These are phyloP conservation scores for Penicillium polonicum DNA, from an alignment of 2,329 filamentous ascomycete species.

Conservation along the genomic window DNA sequence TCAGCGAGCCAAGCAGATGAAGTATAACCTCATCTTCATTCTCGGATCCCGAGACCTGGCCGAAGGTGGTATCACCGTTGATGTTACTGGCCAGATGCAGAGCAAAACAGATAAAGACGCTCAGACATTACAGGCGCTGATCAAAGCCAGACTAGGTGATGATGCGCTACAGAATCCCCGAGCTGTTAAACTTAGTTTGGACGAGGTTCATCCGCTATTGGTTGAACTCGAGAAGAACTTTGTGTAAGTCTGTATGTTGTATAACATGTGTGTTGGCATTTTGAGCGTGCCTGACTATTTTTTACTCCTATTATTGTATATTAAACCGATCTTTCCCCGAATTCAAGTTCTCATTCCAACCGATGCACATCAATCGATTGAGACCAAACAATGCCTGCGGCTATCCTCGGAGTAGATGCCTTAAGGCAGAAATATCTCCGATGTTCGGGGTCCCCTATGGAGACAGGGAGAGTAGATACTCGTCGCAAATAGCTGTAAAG, in stretches of 20 bases:
- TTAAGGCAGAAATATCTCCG: slow-evolving; percentile 10
- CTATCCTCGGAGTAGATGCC: slow-evolving; percentile 4
- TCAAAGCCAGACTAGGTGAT: slow-evolving; percentile 28
- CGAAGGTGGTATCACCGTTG: slow-evolving; percentile 54
- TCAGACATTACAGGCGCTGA: slow-evolving; percentile 28
- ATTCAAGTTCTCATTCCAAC: background rate
- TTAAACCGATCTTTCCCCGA: background rate
- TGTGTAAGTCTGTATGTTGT: slow-evolving; percentile 26
- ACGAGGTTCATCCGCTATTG: slow-evolving; percentile 40
- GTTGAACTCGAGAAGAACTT: slow-evolving; percentile 40
- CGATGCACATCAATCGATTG: background rate
- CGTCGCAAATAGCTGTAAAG: background rate
- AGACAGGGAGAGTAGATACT: background rate
- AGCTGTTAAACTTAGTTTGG: slow-evolving; percentile 37
- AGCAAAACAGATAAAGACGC: slow-evolving; percentile 38
- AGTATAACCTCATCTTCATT: slow-evolving; percentile 72
- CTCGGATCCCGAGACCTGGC: slow-evolving; percentile 66
- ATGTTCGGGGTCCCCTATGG: slow-evolving; percentile 3
- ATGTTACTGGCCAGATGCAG: slow-evolving; percentile 44
- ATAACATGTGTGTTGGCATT: background rate
- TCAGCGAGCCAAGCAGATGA: slow-evolving; percentile 66
- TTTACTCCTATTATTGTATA: slow-evolving; percentile 4
- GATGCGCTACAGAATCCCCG: slow-evolving; percentile 34
- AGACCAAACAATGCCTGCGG: background rate
- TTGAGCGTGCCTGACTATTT: slow-evolving; percentile 11